Base-by-base conservation (phyloP, 2,329 filamentous ascomycete genomes). In the Ophiocordyceps sinensis region DNA sequence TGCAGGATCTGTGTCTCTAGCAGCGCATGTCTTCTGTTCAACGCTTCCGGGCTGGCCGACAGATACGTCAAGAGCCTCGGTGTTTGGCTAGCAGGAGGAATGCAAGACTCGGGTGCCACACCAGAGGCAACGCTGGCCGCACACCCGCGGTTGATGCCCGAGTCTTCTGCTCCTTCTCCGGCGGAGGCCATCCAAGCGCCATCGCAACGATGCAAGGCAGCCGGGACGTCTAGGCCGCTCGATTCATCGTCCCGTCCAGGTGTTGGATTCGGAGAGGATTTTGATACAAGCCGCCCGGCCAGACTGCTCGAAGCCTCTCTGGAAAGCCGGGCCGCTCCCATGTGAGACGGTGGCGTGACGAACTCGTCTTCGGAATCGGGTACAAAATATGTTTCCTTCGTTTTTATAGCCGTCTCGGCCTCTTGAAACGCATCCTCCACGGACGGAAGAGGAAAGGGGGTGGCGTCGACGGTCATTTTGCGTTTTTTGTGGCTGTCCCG, bases 301-400 rank as follows among this genome's bases (percentile, higher is more conserved):
- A 19, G 32, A 14, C 32, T 36, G 9, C 31, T 28, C 4, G 15
- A 15, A 5, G 15, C 19, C 34, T 40, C 39, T 8, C 26, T 28
- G 14, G 37, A 34, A 1, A 17, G 15, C 9, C 34, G 8, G 14
- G 23, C 13, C 23, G 42, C 36, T 1, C 31, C 45, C 17, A 49
- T 52, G 38, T 49, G 49, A 14, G 54, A 56, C 17, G 51, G 58
- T 50, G 41, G 52, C 44, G 50, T 68, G 32, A 68, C 49, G 35
- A 67, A 68, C 36, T 76, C 72, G 36, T 76, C 73, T 36, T 77
- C 73, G 0, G 73, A 77, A 48, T 77, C 73, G 40, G 69, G 62
- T 34, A 77, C 68, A 29, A 61, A 57, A 28, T 62, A 57, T 41
- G 61, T 49, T 17, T 32, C 47, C 36, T 40, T 38, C 2, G 28